Conservation (phyloP, 306 rosid genomes). For the Vachellia pachyceras region DNA sequence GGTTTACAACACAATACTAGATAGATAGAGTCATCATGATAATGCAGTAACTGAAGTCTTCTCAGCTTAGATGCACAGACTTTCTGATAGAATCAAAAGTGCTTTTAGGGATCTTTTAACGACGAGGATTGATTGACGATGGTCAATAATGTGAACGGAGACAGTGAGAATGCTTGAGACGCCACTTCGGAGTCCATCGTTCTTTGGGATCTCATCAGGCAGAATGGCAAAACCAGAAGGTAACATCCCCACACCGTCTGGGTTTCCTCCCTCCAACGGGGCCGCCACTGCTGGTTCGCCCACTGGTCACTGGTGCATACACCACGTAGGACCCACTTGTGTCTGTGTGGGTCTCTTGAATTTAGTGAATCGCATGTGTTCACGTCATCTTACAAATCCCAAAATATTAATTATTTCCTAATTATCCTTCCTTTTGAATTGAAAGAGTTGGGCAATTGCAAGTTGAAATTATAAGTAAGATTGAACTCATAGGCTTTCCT, state of each 20-base stretch:
- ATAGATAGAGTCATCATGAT: too few relatives aligned
- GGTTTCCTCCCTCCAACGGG: slow-evolving; percentile 48
- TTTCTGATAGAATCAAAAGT: too few relatives aligned
- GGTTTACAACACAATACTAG: too few relatives aligned
- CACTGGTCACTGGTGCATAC: slow-evolving; percentile 64
- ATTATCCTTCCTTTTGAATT: too few relatives aligned
- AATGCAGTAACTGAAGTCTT: too few relatives aligned
- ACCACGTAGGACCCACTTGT: slow-evolving; percentile 50
- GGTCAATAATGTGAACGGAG: slow-evolving; percentile 48
- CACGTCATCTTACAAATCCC: slow-evolving; percentile 42
- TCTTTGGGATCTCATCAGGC: slow-evolving; percentile 37
- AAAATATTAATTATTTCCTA: too few relatives aligned
- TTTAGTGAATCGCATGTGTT: slow-evolving; percentile 37
- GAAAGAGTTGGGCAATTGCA: too few relatives aligned
- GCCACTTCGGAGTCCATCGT: background rate
- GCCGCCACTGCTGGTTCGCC: slow-evolving; percentile 31
- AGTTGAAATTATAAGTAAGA: too few relatives aligned
- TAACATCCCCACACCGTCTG: slow-evolving; percentile 47
- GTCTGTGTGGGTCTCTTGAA: slow-evolving; percentile 65
- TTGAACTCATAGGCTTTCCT: too few relatives aligned
- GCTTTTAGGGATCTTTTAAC: slow-evolving; percentile 36
- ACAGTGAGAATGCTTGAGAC: slow-evolving; percentile 50
- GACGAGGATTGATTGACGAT: slow-evolving; percentile 29
- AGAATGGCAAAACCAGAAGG: slow-evolving; percentile 70
- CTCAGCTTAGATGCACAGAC: too few relatives aligned